Percentiles rank a stretch among this genome's conserved stretches.
Conservation (phyloP, 768 basidiomycete genomes). For the Mycena haematopus region DNA sequence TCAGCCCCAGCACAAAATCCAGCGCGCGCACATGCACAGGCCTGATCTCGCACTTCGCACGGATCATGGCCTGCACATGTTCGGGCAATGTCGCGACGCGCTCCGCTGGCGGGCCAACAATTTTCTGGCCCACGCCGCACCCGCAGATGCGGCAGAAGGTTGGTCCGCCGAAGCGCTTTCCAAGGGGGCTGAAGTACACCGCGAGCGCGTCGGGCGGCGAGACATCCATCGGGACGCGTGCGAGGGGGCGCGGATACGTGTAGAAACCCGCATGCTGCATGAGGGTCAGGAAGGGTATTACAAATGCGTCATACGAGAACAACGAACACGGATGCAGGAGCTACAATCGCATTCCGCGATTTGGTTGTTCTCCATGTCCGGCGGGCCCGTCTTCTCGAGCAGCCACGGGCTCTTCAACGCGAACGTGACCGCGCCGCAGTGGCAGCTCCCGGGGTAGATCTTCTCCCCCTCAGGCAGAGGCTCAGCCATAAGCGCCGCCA, state of each 20-base stretch:
- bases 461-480: constrained; percentile 26
- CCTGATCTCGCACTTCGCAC: constrained; percentile 13
- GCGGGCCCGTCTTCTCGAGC: constrained; percentile 23
- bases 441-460: constrained; percentile 30
- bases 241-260: constrained; percentile 27
- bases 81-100: constrained; percentile 19
- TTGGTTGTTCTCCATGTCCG: constrained; percentile 21
- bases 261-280: constrained; percentile 23
- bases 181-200: constrained; percentile 24
- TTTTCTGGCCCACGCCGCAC: constrained; percentile 17
- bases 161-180: constrained; percentile 19
- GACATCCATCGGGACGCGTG: constrained; percentile 22
- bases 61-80: constrained; percentile 24
- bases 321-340: constrained; percentile 26
- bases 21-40: constrained; percentile 30
- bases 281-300: not conserved
- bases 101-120: constrained; percentile 28
- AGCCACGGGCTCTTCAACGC: constrained; percentile 26
- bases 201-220: constrained; percentile 22
- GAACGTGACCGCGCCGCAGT: constrained; percentile 30
- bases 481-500: constrained; percentile 11
- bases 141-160: constrained; percentile 29
- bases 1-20: constrained; percentile 24
- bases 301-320: not conserved
- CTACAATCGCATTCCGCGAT: constrained; percentile 28